phyloP scores from a whole-genome alignment of 441 rosid species.

The Mallotus repandus region DNA sequence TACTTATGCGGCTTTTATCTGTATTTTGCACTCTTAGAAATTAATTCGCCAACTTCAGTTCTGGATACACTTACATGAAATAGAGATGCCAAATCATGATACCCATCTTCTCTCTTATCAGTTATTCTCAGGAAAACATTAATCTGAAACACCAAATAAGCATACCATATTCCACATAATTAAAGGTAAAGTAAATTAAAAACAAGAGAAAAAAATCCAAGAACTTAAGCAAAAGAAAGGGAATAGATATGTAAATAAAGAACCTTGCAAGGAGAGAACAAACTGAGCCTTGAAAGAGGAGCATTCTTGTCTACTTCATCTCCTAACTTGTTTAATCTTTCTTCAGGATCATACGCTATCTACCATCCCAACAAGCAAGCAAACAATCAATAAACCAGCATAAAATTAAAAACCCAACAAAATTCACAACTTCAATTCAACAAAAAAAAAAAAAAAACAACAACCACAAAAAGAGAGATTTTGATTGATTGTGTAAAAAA shows the following conservation, averaged over 20 bases:
- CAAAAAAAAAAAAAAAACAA: constrained; percentile 1
- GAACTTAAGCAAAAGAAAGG: constrained; percentile 1
- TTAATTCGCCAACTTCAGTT: background rate
- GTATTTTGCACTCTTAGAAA: background rate
- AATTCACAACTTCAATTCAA: background rate
- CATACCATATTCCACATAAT: constrained; percentile 1
- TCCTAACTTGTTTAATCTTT: constrained; percentile 64
- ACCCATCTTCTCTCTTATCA: constrained; percentile 79
- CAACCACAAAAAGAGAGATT: background rate
- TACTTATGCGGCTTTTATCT: background rate
- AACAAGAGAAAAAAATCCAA: background rate
- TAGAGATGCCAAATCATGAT: constrained; percentile 91
- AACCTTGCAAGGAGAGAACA: constrained; percentile 98
- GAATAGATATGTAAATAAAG: constrained; percentile 7
- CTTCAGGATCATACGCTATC: constrained; percentile 86
- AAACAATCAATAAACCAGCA: background rate
- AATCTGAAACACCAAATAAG: constrained; percentile 40
- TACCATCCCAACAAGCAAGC: constrained; percentile 27
- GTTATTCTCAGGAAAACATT: constrained; percentile 95
- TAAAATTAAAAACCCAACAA: background rate
- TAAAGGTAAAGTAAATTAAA: background rate
- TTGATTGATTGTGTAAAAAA: background rate
- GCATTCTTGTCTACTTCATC: constrained; percentile 77
- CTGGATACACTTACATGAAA: constrained; percentile 65
- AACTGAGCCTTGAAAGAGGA: constrained; percentile 84